Base-by-base conservation (phyloP, 2,329 filamentous ascomycete genomes). In the Pseudogymnoascus sp. region DNA sequence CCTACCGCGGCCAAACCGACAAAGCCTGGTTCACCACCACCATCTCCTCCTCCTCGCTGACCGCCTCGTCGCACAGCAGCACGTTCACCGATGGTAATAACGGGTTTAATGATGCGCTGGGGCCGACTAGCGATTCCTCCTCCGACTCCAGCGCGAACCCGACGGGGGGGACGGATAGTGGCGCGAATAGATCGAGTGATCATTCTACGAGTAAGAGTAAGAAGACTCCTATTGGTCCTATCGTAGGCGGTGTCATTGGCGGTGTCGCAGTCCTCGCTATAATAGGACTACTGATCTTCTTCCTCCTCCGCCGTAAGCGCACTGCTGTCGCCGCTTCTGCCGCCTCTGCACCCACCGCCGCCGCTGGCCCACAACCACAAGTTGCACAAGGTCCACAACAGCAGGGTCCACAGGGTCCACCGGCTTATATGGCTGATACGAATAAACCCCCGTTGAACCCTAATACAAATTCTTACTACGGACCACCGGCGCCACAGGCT, bases 1-100 rank as follows among this genome's bases (percentile, higher is more conserved):
- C 78, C 4, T 80, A 75, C 62, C 66, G 44, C 8, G 78, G 78
- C 36, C 71, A 80, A 66, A 68, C 68, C 2, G 72, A 71, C 44
- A 68, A 70, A 36, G 69, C 73, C 28, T 65, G 50, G 21, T 78
- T 76, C 65, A 68, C 69, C n/a, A 62, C 53, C 23, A 42, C 28
- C 18, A 7, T 40, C 31, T 21, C 40, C 61, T 16, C 31, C 16
- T 4, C 18, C 40, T 21, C 40, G 8, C 7, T 42, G 1, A 21
- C 40, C 16, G 11, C 16, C 8, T 42, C 40, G 7, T 3, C 21
- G 21, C 21, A 21, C 21, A 21, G 5, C 40, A 42, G 16, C 16
- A 5, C 40, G 8, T 11, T 10, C 3, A 21, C 7, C 16, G 8
- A 42, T 8, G 40, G 21, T 10, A 42, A 42, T 10, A 42, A 21